phyloP scores from a whole-genome alignment of 2,329 filamentous ascomycete genomes.

The Fusarium odoratissimum region DNA sequence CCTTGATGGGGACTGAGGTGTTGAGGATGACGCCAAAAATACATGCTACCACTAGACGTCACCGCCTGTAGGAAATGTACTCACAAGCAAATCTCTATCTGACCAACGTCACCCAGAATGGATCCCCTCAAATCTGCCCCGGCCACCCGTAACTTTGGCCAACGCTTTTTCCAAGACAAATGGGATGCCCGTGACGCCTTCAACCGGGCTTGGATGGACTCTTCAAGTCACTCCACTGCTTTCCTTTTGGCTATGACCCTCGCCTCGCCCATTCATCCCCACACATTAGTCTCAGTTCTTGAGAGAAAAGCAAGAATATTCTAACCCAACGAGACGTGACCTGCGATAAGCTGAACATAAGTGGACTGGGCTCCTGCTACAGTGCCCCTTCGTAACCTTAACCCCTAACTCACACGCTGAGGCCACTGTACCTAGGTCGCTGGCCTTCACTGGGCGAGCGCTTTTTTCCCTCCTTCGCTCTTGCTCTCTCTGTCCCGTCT shows the following conservation, averaged over 20 bases:
- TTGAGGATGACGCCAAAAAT: conserved; percentile 33
- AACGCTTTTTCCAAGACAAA: conserved; percentile 34
- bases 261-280: conserved; percentile 22
- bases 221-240: conserved; percentile 34
- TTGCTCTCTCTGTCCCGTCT: background rate
- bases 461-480: background rate
- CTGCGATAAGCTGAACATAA: background rate
- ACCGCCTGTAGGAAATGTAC: conserved; percentile 29
- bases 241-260: conserved; percentile 26
- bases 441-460: conserved; percentile 7
- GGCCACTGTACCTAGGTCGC: conserved; percentile 14
- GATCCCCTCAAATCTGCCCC: conserved; percentile 28
- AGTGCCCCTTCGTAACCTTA: conserved; percentile 18
- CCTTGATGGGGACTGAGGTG: conserved; percentile 17
- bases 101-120: conserved; percentile 36
- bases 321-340: background rate
- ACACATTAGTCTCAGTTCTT: conserved; percentile 2
- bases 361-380: conserved; percentile 4
- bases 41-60: conserved; percentile 12
- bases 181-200: conserved; percentile 39
- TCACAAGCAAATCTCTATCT: conserved; percentile 17
- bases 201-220: conserved; percentile 27
- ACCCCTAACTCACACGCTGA: conserved; percentile 13
- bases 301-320: conserved; percentile 22
- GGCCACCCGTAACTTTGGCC: conserved; percentile 35